These are phyloP conservation scores for Cordyceps militaris DNA, from an alignment of 2,329 filamentous ascomycete species.

Conservation along the genomic window DNA sequence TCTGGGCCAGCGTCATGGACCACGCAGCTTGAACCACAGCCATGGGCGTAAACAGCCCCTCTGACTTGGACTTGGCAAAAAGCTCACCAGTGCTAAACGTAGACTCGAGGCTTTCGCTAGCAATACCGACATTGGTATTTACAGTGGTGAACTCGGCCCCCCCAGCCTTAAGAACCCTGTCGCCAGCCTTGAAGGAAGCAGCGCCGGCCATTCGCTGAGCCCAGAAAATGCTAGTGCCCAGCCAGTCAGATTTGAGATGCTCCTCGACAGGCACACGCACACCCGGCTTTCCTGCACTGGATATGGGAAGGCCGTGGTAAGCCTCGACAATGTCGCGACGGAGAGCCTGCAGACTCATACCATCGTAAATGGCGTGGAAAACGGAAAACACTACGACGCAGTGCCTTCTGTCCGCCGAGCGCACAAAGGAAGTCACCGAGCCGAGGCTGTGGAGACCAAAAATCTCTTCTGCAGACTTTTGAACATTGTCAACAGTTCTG, in stretches of 20 bases:
- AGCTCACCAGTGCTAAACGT: conserved; percentile 10
- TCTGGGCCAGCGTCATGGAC: conserved; percentile 14
- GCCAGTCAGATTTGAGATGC: conserved; percentile 13
- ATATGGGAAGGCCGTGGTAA: conserved; percentile 10
- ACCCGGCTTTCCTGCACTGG: conserved; percentile 9
- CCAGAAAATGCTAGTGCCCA: conserved; percentile 14
- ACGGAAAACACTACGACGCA: conserved; percentile 25
- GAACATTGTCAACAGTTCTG: conserved; percentile 3
- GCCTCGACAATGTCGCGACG: conserved; percentile 9
- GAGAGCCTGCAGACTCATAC: conserved; percentile 9
- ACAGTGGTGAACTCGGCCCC: background rate
- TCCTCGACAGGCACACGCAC: conserved; percentile 10
- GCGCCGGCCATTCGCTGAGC: conserved; percentile 9
- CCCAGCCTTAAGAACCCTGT: background rate
- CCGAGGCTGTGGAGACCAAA: conserved; percentile 12
- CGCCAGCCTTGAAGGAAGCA: conserved; percentile 2
- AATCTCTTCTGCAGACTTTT: conserved; percentile 11
- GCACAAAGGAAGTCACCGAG: conserved; percentile 8
- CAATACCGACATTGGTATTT: conserved; percentile 5
- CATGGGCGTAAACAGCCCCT: conserved; percentile 7
- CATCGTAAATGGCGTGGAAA: conserved; percentile 26
- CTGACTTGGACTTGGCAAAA: conserved; percentile 7
- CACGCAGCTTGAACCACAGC: conserved; percentile 13
- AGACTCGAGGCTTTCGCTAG: conserved; percentile 11
- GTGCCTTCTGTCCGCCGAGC: conserved; percentile 7